Conservation (phyloP, 345 rosid species). For the Barbarea vulgaris region DNA sequence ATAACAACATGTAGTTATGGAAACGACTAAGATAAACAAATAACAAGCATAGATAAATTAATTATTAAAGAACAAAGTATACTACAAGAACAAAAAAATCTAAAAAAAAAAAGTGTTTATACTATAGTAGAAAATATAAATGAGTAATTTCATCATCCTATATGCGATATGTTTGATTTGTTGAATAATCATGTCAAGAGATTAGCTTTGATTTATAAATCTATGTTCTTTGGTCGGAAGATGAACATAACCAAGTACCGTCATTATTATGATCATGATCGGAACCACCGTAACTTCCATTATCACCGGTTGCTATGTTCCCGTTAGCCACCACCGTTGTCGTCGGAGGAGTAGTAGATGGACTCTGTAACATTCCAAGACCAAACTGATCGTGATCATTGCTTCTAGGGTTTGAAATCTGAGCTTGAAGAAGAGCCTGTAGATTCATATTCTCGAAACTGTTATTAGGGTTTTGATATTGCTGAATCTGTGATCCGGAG, state of each 20-base stretch:
- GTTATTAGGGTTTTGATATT: slow-evolving; percentile 36
- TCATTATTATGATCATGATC: slow-evolving; percentile 46
- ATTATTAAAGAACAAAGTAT: neutral
- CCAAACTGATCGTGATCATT: slow-evolving; percentile 42
- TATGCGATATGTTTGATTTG: slow-evolving; percentile 19
- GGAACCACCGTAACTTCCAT: slow-evolving; percentile 47
- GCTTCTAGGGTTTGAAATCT: slow-evolving; percentile 45
- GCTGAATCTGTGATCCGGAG: slow-evolving; percentile 34
- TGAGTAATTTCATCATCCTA: slow-evolving; percentile 9
- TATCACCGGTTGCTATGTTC: slow-evolving; percentile 35
- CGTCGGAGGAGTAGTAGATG: slow-evolving; percentile 43
- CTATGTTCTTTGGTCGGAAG: slow-evolving; percentile 48
- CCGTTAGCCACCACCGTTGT: slow-evolving; percentile 28
- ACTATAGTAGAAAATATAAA: slow-evolving; percentile 8
- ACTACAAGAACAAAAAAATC: neutral
- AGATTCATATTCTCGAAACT: slow-evolving; percentile 56
- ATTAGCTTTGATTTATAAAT: slow-evolving; percentile 3
- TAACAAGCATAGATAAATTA: slow-evolving; percentile 10
- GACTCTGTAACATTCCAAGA: slow-evolving; percentile 55
- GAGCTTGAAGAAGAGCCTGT: slow-evolving; percentile 63
- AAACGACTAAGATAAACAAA: slow-evolving; percentile 18
- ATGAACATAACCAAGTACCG: slow-evolving; percentile 88
- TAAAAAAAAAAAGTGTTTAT: neutral
- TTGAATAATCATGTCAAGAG: slow-evolving; percentile 23
- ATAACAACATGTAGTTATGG: slow-evolving; percentile 19